phyloP scores from a whole-genome alignment of 1,284 basidiomycete genomes.

The Puccinia triticina region DNA sequence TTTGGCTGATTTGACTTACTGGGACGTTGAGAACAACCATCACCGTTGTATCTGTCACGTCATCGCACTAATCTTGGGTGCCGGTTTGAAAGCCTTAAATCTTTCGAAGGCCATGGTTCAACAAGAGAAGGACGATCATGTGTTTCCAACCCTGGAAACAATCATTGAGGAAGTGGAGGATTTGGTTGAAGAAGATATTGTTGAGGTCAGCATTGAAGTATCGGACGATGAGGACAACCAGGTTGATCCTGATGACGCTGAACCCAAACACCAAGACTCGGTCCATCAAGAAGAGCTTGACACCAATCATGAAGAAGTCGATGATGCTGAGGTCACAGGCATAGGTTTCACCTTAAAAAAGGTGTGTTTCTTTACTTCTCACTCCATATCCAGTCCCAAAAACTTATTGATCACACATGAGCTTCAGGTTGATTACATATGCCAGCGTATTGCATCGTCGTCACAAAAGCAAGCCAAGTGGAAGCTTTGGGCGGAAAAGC shows the following conservation, averaged over 20 bases:
- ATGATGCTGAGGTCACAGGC: not conserved
- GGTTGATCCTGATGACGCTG: not conserved
- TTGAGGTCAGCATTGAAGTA: not conserved
- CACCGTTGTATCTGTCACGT: no score
- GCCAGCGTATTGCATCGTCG: no score
- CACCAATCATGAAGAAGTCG: not conserved
- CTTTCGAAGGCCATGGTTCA: not conserved
- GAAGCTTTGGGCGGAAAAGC: no score
- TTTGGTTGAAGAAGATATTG: not conserved
- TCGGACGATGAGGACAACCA: not conserved
- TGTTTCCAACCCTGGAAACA: not conserved
- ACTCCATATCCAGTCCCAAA: no score
- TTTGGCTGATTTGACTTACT: not conserved
- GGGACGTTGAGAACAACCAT: not conserved
- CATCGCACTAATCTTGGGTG: no score
- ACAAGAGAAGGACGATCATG: not conserved
- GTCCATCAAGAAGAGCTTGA: not conserved
- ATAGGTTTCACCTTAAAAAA: not conserved
- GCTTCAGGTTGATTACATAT: slow-evolving; percentile 22
- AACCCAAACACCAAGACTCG: not conserved
- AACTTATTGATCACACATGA: no score
- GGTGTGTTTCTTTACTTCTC: not conserved
- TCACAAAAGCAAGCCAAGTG: not conserved
- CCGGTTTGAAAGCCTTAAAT: not conserved
- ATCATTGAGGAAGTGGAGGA: not conserved